Percentiles rank a stretch among this genome's conserved stretches.
phyloP scores from a whole-genome alignment of 352 stramenopile species.

The Phytophthora nicotianae region DNA sequence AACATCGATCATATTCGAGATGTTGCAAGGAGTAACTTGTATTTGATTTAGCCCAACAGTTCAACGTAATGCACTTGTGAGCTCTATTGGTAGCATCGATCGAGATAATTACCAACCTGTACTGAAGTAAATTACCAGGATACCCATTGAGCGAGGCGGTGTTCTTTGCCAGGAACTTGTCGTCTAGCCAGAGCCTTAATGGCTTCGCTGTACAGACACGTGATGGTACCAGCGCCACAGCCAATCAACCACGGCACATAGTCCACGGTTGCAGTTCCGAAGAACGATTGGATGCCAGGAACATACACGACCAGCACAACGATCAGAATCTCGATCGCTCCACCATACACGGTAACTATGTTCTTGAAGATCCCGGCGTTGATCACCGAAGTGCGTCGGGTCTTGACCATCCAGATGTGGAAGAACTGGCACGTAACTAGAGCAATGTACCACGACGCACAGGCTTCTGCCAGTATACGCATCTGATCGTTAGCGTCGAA shows the following conservation, averaged over 20 bases:
- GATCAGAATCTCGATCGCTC: conserved; percentile 44
- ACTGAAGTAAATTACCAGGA: conserved; percentile 23
- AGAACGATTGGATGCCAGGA: conserved; percentile 47
- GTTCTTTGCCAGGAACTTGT: conserved; percentile 30
- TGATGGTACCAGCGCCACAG: conserved; percentile 35
- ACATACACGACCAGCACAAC: conserved; percentile 57
- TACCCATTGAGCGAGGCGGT: conserved; percentile 21
- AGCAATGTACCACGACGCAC: conserved; percentile 71
- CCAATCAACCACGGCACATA: conserved; percentile 59
- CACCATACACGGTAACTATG: conserved; percentile 74
- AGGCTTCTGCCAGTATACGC: conserved; percentile 61
- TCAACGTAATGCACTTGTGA: too few species aligned
- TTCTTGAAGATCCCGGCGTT: conserved; percentile 79
- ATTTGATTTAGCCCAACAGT: too few species aligned
- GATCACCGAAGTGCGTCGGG: conserved; percentile 69
- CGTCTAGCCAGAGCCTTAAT: conserved; percentile 41
- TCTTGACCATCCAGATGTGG: conserved; percentile 88
- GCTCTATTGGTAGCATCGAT: background rate
- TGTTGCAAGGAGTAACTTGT: too few species aligned
- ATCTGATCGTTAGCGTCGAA: conserved; percentile 49
- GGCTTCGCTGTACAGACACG: conserved; percentile 45
- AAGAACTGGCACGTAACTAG: conserved; percentile 85
- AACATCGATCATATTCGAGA: too few species aligned
- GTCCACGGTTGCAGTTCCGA: conserved; percentile 37
- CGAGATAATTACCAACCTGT: background rate